These are phyloP conservation scores for Bruguiera sexangula DNA, from an alignment of 345 rosid genomes.

Conservation along the genomic window DNA sequence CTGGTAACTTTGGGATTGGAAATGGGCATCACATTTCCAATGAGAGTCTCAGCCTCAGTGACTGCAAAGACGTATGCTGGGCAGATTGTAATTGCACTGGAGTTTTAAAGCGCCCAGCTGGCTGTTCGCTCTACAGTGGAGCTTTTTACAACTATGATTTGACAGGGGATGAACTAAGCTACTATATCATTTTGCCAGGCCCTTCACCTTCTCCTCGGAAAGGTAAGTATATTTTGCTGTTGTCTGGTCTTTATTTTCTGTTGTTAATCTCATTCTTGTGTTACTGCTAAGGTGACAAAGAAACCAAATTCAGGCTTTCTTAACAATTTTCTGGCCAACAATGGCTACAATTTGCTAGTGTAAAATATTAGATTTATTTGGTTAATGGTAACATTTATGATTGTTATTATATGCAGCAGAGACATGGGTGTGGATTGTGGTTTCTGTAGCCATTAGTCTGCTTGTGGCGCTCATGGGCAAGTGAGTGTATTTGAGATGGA, in stretches of 20 bases:
- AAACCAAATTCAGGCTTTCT: too few species aligned
- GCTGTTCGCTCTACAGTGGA: background rate
- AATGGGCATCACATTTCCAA: background rate
- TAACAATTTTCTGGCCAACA: too few species aligned
- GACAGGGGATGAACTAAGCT: background rate
- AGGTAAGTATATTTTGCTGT: background rate
- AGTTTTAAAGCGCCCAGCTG: background rate
- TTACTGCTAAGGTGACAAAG: too few species aligned
- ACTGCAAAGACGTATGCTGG: conserved; percentile 17
- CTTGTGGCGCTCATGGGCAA: background rate
- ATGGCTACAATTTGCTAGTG: too few species aligned
- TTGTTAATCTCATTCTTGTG: too few species aligned
- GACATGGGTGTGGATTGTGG: conserved; percentile 16
- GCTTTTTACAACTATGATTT: background rate
- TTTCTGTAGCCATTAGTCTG: background rate
- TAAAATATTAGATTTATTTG: too few species aligned
- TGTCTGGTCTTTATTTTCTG: background rate
- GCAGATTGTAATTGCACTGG: conserved; percentile 6
- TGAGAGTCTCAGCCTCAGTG: conserved; percentile 7
- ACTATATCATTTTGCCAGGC: background rate
- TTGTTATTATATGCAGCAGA: background rate
- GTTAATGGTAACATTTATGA: too few species aligned
- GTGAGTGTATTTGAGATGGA: conserved; percentile 10
- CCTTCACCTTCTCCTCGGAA: background rate
- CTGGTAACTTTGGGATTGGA: background rate